Conservation (phyloP, 805 yeast genomes). For the Komagataella kurtzmanii region DNA sequence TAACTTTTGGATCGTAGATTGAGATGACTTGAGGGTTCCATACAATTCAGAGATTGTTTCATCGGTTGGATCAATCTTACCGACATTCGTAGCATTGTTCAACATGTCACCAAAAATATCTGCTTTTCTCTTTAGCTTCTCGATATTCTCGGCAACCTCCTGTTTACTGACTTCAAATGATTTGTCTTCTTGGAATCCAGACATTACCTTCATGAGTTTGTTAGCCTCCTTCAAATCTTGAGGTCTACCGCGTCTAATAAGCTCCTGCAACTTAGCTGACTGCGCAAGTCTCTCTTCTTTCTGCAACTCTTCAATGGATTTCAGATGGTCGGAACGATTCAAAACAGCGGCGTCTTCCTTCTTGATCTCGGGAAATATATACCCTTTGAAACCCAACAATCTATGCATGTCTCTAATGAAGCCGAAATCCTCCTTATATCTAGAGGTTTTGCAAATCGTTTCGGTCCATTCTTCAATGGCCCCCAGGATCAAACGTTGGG, state of each 20-base stretch:
- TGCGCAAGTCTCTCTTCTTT: constrained; percentile 89
- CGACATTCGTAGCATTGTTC: constrained; percentile 28
- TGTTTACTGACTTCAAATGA: constrained; percentile 57
- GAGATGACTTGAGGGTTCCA: constrained; percentile 66
- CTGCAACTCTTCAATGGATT: constrained; percentile 81
- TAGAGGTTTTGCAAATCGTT: constrained; percentile 80
- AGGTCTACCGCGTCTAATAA: constrained; percentile 91
- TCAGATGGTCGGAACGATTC: constrained; percentile 77
- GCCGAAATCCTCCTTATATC: constrained; percentile 84
- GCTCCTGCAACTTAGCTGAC: constrained; percentile 88
- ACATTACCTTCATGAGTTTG: constrained; percentile 93
- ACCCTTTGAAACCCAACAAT: constrained; percentile 78
- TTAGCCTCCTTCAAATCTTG: constrained; percentile 93
- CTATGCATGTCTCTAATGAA: constrained; percentile 95
- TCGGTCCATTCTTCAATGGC: constrained; percentile 96
- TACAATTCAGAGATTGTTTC: constrained; percentile 77
- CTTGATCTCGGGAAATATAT: constrained; percentile 83
- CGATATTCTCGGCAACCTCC: constrained; percentile 72
- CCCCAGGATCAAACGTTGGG: constrained; percentile 75
- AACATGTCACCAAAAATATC: constrained; percentile 85
- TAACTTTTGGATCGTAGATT: constrained; percentile 76
- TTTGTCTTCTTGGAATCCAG: constrained; percentile 87
- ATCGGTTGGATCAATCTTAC: constrained; percentile 26
- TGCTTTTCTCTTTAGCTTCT: constrained; percentile 72
- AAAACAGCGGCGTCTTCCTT: constrained; percentile 87